phyloP scores from a whole-genome alignment of 371 early-diverging fungal species.

The Encephalitozoon romaleae region DNA sequence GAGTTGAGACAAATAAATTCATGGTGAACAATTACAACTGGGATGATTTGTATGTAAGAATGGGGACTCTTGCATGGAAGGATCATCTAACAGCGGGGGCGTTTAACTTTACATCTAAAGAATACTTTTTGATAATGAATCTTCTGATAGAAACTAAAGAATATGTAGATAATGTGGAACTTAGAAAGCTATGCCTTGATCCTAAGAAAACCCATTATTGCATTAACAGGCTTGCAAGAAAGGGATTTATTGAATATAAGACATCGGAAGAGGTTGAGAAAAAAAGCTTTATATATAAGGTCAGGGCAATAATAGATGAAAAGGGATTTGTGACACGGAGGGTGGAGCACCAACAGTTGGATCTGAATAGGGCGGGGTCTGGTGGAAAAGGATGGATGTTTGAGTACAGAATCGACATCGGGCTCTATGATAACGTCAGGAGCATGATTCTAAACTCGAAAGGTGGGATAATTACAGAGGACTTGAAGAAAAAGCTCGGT shows the following conservation, averaged over 20 bases:
- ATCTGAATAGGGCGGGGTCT: neutral
- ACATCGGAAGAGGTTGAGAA: neutral
- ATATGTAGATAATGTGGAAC: neutral
- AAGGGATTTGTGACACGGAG: neutral
- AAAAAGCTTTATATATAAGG: neutral
- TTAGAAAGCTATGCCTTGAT: conserved; percentile 26
- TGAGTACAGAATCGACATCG: conserved; percentile 18
- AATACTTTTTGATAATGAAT: conserved; percentile 36
- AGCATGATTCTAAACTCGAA: neutral
- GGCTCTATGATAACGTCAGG: conserved; percentile 25
- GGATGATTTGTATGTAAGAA: conserved; percentile 21
- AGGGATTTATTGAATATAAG: conserved; percentile 20
- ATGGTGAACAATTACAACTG: neutral
- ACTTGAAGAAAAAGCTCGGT: conserved; percentile 30
- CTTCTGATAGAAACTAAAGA: conserved; percentile 8
- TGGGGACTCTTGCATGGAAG: conserved; percentile 39
- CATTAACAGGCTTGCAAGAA: conserved; percentile 20
- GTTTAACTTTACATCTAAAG: conserved; percentile 31
- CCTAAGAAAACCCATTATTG: conserved; percentile 42
- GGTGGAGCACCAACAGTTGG: neutral
- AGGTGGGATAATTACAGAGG: conserved; percentile 30
- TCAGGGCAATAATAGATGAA: neutral
- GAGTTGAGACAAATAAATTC: neutral
- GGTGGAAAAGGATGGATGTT: neutral
- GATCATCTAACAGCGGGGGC: conserved; percentile 6